These are phyloP conservation scores for Monilinia aucupariae DNA, from an alignment of 2,329 filamentous ascomycete species.

Conservation along the genomic window DNA sequence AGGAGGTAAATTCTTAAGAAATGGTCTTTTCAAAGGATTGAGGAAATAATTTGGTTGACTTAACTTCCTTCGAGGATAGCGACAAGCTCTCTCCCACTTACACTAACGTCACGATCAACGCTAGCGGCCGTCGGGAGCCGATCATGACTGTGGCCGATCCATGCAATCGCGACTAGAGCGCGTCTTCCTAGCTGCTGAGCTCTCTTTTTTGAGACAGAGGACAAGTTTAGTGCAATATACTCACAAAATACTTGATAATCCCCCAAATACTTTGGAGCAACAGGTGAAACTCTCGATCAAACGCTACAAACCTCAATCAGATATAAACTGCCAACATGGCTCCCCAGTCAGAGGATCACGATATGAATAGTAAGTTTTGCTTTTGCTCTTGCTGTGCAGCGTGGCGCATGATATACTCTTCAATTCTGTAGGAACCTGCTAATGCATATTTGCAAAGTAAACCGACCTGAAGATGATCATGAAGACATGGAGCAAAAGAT, in stretches of 20 bases:
- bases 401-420: not conserved
- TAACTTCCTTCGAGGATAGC: constrained; percentile 3
- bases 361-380: constrained; percentile 42
- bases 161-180: constrained; percentile 13
- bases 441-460: constrained; percentile 42
- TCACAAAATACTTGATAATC: not conserved
- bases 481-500: constrained; percentile 74
- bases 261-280: not conserved
- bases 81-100: constrained; percentile 10
- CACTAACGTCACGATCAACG: constrained; percentile 1
- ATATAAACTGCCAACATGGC: constrained; percentile 38
- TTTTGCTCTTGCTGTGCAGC: not conserved
- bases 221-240: constrained; percentile 4
- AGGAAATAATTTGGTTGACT: not conserved
- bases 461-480: constrained; percentile 57
- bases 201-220: constrained; percentile 5
- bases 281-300: not conserved
- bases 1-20: constrained; percentile 11
- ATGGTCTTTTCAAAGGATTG: constrained; percentile 10
- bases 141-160: constrained; percentile 22
- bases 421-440: constrained; percentile 10
- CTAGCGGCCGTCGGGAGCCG: constrained; percentile 12
- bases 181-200: constrained; percentile 9
- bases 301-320: not conserved
- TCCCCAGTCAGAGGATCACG: constrained; percentile 41